Base-by-base conservation (phyloP, 768 basidiomycete genomes). In the Dacryopinax primogenitus region DNA sequence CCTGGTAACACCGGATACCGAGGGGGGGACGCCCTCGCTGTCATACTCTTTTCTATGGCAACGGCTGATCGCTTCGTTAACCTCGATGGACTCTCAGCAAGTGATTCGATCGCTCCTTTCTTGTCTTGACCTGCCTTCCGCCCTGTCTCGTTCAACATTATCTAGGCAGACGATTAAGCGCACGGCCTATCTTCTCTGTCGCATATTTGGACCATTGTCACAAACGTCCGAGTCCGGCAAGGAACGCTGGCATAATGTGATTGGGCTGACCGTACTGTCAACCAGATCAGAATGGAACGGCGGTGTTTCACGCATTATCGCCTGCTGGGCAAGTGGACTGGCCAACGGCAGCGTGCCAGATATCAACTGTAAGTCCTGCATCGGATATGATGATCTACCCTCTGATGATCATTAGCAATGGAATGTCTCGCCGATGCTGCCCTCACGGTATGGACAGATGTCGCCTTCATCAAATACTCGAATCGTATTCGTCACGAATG, bases 381-480 rank as follows among this genome's bases (percentile, higher is more conserved):
- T 16, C 15, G 6, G 13, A 15, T 15, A 18, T 9, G 33, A 13
- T 21, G 18, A 21, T 18, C 62, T 28, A n/a, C 11, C 34, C 18
- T 1, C 33, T 62, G 16, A 35, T 34, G n/a, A 58, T 73, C 82
- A 44, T 9, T 61, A 76, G 73, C 66, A 32, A 47, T 74, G 1
- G 67, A 68, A 45, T 58, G 51, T 11, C 70, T 77, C 13, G 63
- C 76, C n/a, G 65, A 73, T 23, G 66, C 65, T 1, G 68, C 73
- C 0, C 71, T 89, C 6, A 82, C 84, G 3, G 72, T 80, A 0
- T 98, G 95, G 95, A 79, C 86, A 2, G 81, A 85, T 26, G 74
- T 84, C 1, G 87, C 87, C 51, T 87, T 92, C 70, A 80, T 96
- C 71, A 88, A 84, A 67, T 87, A 88, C 73, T 90, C 91, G 0